Percentiles rank a stretch among this genome's conserved stretches.
These are phyloP conservation scores for Pseudomassariella vexata DNA, from an alignment of 2,329 filamentous ascomycete genomes.

Conservation along the genomic window DNA sequence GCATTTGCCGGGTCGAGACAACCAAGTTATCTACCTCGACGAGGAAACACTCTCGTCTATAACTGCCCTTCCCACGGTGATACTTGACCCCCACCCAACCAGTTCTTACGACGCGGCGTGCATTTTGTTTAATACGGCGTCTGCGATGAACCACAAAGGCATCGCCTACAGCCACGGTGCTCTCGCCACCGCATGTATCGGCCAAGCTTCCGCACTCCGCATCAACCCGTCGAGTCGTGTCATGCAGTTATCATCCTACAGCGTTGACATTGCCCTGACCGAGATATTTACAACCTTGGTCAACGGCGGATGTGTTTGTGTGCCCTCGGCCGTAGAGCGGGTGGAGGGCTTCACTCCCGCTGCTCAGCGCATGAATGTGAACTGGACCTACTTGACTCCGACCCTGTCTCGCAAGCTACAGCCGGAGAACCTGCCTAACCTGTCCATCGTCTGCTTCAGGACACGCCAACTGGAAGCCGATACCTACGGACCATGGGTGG, in stretches of 20 bases:
- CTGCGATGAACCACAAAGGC: conserved; percentile 51
- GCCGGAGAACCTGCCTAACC: conserved; percentile 17
- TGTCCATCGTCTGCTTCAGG: conserved; percentile 29
- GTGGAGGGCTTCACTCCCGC: conserved; percentile 35
- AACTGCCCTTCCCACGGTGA: no score
- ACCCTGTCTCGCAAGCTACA: conserved; percentile 36
- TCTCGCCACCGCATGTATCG: conserved; percentile 47
- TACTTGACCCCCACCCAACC: conserved; percentile 26
- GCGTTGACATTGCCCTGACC: conserved; percentile 46
- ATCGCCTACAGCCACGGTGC: conserved; percentile 57
- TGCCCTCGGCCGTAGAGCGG: conserved; percentile 36
- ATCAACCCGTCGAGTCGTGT: conserved; percentile 48
- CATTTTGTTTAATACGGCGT: conserved; percentile 54
- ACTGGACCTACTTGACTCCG: conserved; percentile 42
- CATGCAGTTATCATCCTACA: conserved; percentile 52
- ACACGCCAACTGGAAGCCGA: conserved; percentile 45
- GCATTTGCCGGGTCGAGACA: conserved; percentile 32
- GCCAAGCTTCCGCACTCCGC: conserved; percentile 43
- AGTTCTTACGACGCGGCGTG: conserved; percentile 48
- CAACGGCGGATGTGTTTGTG: conserved; percentile 45
- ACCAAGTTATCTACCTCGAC: conserved; percentile 35
- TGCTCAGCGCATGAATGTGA: conserved; percentile 35
- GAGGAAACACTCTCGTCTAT: conserved; percentile 31
- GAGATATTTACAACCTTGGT: conserved; percentile 48
- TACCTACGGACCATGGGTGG: conserved; percentile 39